Evolutionary conservation across 805 yeast species (phyloP).

Genomic region (Hanseniaspora guilliermondii): DNA sequence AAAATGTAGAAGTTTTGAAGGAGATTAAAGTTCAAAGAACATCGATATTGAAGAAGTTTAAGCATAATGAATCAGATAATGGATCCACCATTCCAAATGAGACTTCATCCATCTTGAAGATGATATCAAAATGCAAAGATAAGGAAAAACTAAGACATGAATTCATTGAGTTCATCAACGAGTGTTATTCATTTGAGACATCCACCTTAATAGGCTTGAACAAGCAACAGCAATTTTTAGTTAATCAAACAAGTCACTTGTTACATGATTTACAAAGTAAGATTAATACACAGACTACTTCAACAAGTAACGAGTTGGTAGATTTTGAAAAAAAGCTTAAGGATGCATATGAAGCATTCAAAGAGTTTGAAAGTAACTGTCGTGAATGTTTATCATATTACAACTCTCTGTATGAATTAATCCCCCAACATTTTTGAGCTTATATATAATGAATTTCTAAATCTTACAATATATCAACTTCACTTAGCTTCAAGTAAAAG

Average conservation of each 20-base stretch:
- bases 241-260: background rate
- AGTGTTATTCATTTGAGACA: constrained; percentile 2
- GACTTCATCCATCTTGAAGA: constrained; percentile 8
- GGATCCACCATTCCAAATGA: constrained; percentile 42
- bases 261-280: background rate
- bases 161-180: constrained; percentile 1
- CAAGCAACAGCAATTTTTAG: background rate
- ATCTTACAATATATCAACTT: background rate
- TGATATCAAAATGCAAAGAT: background rate
- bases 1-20: background rate
- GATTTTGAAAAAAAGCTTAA: background rate
- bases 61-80: constrained; percentile 33
- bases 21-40: constrained; percentile 10
- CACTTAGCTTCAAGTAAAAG: background rate
- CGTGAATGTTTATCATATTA: constrained; percentile 9
- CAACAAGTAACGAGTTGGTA: background rate
- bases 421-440: constrained; percentile 9
- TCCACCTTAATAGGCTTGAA: background rate
- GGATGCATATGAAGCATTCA: background rate
- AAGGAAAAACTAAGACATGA: background rate
- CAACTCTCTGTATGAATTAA: constrained; percentile 8
- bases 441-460: background rate
- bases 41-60: background rate
- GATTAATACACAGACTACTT: background rate
- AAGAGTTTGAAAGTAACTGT: constrained; percentile 10